Evolutionary conservation across 116 monocot species (phyloP), one percentile per base, ranked within the genome.

Genomic region (Zostera marina): DNA sequence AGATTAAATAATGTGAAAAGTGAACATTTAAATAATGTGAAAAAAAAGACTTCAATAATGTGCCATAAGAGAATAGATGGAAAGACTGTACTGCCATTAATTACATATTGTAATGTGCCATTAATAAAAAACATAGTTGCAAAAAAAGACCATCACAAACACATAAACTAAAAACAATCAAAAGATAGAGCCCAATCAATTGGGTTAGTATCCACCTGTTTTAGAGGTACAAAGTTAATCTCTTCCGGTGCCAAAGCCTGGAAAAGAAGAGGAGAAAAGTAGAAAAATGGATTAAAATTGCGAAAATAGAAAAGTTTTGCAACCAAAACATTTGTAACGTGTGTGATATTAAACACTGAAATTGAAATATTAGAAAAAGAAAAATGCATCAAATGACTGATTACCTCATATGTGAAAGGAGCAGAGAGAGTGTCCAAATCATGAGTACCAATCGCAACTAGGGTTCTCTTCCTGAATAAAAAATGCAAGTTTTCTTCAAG

Each of bases 401-500:
- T 70, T 68, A 79, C 93, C 84, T 93, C 84, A 47, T 88, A 93
- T 44, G 84, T 77, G 55, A 93, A 93, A 15, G 93, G 93, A n/a
- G 73, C 77, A 26, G 74, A 25, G 53, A 93, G 22, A 9, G 75
- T 81, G 61, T 88, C 88, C 69, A 93, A 71, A 79, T 93, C 93
- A 81, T 84, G 88, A 54, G 93, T 93, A 8, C 93, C 93, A 72
- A 93, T 88, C 17, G 93, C 88, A 64, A 93, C 93, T 8, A 88
- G 59, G 44, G 88, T 79, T 68, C 93, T 93, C 79, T 68, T 88
- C 70, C 93, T 93, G 54, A 9, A 51, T 59, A 58, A 42, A 42
- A 9, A 61, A 14, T 13, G 44, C 42, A 55, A 25, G 32, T 14
- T 14, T 16, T 32, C 15, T 7, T 38, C 32, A n/a, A 32, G 32